Percentiles rank a stretch among this genome's conserved stretches.
Conservation (phyloP, 2,329 filamentous ascomycete species). For the Fusarium nelsonii region DNA sequence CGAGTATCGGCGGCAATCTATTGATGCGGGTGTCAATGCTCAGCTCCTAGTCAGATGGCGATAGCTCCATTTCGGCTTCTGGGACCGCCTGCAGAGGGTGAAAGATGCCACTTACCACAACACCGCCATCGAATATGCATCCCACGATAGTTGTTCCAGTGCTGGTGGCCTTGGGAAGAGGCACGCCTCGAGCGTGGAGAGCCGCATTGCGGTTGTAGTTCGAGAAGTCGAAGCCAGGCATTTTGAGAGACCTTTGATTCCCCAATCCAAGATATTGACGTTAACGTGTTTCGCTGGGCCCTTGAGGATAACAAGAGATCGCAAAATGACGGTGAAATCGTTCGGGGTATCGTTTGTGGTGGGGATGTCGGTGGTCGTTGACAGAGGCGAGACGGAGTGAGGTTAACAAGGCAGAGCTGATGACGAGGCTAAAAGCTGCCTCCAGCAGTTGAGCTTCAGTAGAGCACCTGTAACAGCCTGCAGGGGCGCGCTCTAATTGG, state of each 20-base stretch:
- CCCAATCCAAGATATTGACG: slow-evolving; percentile 27
- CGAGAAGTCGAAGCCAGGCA: slow-evolving; percentile 99
- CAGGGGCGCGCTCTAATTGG: slow-evolving; percentile 46
- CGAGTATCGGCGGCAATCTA: slow-evolving; percentile 97
- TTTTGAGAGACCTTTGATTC: slow-evolving; percentile 60
- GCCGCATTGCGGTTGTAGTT: slow-evolving; percentile 99
- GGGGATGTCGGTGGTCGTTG: slow-evolving; percentile 38
- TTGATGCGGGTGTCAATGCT: slow-evolving; percentile 35
- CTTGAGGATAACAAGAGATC: slow-evolving; percentile 5
- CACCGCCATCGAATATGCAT: slow-evolving; percentile 94
- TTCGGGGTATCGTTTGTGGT: slow-evolving; percentile 43
- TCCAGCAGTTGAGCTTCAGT: slow-evolving; percentile 51
- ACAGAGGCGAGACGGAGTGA: slow-evolving; percentile 33
- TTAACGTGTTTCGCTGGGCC: neutral
- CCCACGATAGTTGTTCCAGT: slow-evolving; percentile 99
- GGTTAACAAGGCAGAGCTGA: slow-evolving; percentile 56
- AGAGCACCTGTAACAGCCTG: slow-evolving; percentile 17
- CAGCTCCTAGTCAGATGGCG: slow-evolving; percentile 20
- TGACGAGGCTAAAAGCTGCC: slow-evolving; percentile 69
- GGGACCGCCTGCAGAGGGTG: neutral
- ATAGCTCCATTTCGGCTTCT: slow-evolving; percentile 5
- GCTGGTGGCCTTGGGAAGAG: slow-evolving; percentile 96
- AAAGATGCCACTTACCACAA: slow-evolving; percentile 75
- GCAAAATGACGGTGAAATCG: slow-evolving; percentile 25
- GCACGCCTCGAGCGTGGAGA: slow-evolving; percentile 92